Conservation (phyloP, 1,139 yeast species). For the Citeromyces hawaiiensis region DNA sequence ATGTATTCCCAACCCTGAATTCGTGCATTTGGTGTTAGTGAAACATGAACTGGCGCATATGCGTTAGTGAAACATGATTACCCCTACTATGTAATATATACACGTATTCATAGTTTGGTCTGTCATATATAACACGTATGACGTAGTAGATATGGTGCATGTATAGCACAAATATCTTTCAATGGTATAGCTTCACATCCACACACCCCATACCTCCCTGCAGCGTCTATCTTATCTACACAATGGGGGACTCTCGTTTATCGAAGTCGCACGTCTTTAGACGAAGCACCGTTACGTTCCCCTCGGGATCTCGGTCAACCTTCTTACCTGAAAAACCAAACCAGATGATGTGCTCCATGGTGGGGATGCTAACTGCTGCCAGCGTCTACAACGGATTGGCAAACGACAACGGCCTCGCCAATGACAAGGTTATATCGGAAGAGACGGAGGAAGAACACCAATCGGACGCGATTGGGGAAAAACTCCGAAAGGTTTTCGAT, state of each 20-base stretch:
- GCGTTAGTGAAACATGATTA: too few relatives aligned
- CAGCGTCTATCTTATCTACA: not conserved
- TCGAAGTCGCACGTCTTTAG: not conserved
- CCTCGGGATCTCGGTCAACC: not conserved
- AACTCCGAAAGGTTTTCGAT: not conserved
- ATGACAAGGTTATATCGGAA: not conserved
- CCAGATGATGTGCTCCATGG: constrained; percentile 19
- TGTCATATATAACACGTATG: too few relatives aligned
- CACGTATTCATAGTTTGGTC: too few relatives aligned
- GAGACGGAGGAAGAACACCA: not conserved
- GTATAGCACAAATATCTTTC: too few relatives aligned
- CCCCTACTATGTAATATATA: too few relatives aligned
- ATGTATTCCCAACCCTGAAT: too few relatives aligned
- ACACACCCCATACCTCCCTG: too few relatives aligned
- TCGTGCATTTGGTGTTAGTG: too few relatives aligned
- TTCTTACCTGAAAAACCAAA: not conserved
- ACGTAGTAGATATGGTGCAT: too few relatives aligned
- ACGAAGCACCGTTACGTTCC: not conserved
- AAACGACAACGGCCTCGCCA: constrained; percentile 2
- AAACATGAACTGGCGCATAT: too few relatives aligned
- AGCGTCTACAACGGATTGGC: constrained; percentile 31
- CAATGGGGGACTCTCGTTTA: not conserved
- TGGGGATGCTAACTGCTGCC: constrained; percentile 36
- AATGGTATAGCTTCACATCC: too few relatives aligned
- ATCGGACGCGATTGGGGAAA: not conserved